These are phyloP conservation scores for Geotrichum citri-aurantii DNA, from an alignment of 1,139 yeast species.

Conservation along the genomic window DNA sequence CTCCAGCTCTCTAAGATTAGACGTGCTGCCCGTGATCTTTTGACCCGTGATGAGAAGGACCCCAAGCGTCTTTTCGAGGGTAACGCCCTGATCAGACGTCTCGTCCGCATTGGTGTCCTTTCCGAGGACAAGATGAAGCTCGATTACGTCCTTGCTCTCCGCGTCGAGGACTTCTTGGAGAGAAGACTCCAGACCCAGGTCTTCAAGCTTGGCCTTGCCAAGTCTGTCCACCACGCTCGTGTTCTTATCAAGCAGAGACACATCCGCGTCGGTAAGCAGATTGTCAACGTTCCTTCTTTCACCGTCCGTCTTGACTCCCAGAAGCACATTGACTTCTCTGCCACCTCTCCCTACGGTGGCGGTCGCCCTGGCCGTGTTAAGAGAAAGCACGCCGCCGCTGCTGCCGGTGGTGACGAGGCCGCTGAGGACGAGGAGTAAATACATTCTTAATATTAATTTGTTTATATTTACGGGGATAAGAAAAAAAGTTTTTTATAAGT, in stretches of 20 bases:
- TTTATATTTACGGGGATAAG: conserved; percentile 9
- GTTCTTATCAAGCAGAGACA: conserved; percentile 98
- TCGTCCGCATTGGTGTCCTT: conserved; percentile 97
- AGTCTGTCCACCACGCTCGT: conserved; percentile 99
- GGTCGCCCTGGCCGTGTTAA: conserved; percentile 99
- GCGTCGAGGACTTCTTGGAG: conserved; percentile 98
- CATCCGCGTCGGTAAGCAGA: conserved; percentile 99
- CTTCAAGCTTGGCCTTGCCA: conserved; percentile 99
- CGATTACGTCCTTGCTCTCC: conserved; percentile 98
- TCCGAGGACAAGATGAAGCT: conserved; percentile 99
- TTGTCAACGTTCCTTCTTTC: conserved; percentile 98
- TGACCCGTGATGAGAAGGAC: conserved; percentile 99
- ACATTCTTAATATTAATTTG: background rate
- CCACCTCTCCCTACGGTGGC: conserved; percentile 99
- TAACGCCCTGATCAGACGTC: conserved; percentile 96
- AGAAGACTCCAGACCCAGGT: conserved; percentile 99
- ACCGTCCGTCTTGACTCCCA: conserved; percentile 99
- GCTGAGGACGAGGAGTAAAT: conserved; percentile 56
- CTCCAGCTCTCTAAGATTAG: conserved; percentile 99
- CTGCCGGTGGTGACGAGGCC: conserved; percentile 46
- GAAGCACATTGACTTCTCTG: conserved; percentile 99
- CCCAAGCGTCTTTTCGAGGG: conserved; percentile 99
- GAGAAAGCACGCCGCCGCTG: conserved; percentile 86
- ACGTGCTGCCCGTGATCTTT: conserved; percentile 99
- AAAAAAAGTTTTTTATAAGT: conserved; percentile 6